A percentile compares a stretch with the other conserved stretches of the same genome.
These are phyloP conservation scores for Globisporangium yorkense DNA, from an alignment of 352 stramenopile species.

Conservation along the genomic window DNA sequence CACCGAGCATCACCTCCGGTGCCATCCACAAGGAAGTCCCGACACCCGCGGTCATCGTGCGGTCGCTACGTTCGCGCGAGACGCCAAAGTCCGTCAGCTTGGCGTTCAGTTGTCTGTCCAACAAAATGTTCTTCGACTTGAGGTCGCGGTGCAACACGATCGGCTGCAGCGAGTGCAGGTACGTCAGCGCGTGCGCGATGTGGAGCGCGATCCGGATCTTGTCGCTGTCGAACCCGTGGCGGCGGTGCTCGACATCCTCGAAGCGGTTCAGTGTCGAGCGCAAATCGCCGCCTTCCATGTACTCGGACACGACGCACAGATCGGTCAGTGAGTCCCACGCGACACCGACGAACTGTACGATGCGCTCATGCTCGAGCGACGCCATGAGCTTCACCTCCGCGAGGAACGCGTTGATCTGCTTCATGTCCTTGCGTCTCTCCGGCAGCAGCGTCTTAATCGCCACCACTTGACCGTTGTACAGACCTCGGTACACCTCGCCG, in stretches of 20 bases:
- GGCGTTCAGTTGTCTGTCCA: slow-evolving; percentile 17
- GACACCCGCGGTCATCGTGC: slow-evolving; percentile 19
- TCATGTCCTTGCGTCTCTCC: slow-evolving; percentile 20
- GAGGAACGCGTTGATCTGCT: slow-evolving; percentile 34
- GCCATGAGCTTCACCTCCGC: slow-evolving; percentile 40
- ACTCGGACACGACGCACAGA: slow-evolving; percentile 34
- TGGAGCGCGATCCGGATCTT: slow-evolving; percentile 28
- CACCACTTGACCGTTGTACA: slow-evolving; percentile 28
- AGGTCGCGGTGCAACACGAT: slow-evolving; percentile 36
- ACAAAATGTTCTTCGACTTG: slow-evolving; percentile 44
- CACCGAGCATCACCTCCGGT: slow-evolving; percentile 15
- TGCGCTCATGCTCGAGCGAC: slow-evolving; percentile 25
- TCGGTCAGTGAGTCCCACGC: slow-evolving; percentile 44
- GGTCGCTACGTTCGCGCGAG: slow-evolving; percentile 14
- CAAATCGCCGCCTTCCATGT: slow-evolving; percentile 37
- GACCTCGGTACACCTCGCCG: slow-evolving; percentile 35
- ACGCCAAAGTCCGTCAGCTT: slow-evolving; percentile 41
- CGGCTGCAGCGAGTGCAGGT: slow-evolving; percentile 37
- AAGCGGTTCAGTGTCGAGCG: slow-evolving; percentile 25
- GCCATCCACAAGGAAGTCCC: neutral
- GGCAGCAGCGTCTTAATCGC: slow-evolving; percentile 43
- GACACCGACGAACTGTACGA: slow-evolving; percentile 41
- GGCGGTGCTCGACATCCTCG: slow-evolving; percentile 19
- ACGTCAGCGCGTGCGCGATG: slow-evolving; percentile 26
- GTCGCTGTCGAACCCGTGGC: slow-evolving; percentile 27